Base-by-base conservation (phyloP, 345 rosid species). In the Pugionium dolabratum region DNA sequence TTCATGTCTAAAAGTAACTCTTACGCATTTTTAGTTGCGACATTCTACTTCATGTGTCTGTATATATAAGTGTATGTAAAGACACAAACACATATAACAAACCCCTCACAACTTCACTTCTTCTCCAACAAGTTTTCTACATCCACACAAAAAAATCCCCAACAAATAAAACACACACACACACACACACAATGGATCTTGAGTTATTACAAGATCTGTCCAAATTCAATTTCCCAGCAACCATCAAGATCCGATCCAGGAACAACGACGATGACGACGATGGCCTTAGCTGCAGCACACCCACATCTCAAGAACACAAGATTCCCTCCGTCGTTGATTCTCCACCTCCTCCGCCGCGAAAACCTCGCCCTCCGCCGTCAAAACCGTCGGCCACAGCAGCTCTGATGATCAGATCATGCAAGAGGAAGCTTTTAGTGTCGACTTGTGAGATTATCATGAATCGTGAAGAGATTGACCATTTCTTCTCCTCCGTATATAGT, bases 261-360 rank as follows among this genome's bases (percentile, higher is more conserved):
- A 7, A 58, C 18, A 42, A 46, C 9, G 44, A 9, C 5, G 37
- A 9, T 2, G 33, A 5, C 1, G 40, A 53, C 0, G 58, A 40
- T 48, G 18, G 18, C 18, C 29, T 71, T 8, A 49, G 65, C 43
- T 73, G 73, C 50, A 60, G 39, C 36, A 73, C 77, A 54, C 77
- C 77, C 9, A 73, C 77, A 7, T 66, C 77, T 0, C 62, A 73
- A 66, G 77, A 73, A 66, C 68, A 73, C 67, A 73, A 66, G 63
- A 73, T 73, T 66, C 77, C 77, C 5, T 8, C 73, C 30, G 39
- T 67, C 9, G 2, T 31, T 2, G 72, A 65, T 39, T 73, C 72
- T 39, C 76, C 76, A 48, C 76, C 76, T 51, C 76, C 76, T 32
- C 67, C 76, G 11, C 76, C 76, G 6, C 4, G 76, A 44, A 73